These are phyloP conservation scores for Friedmanniomyces simplex DNA, from an alignment of 495 filamentous ascomycete species.

Conservation along the genomic window DNA sequence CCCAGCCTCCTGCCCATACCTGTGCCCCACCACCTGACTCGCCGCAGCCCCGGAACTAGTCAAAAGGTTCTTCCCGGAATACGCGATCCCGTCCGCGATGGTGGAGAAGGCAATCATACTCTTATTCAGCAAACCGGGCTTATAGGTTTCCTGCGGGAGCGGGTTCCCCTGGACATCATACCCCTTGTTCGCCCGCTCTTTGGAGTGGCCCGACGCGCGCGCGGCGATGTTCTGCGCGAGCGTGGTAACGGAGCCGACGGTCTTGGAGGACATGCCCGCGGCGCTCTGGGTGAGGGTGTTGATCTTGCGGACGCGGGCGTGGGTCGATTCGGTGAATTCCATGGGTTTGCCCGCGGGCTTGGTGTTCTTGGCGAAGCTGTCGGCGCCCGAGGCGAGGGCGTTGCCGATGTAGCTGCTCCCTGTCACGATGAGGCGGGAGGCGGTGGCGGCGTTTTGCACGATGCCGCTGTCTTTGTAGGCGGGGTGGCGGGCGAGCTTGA, in stretches of 20 bases:
- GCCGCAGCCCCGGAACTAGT: conserved; percentile 62
- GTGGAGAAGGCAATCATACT: conserved; percentile 94
- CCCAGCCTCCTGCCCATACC: conserved; percentile 75
- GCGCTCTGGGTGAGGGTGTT: conserved; percentile 68
- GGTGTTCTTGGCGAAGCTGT: conserved; percentile 67
- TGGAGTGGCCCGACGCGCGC: conserved; percentile 51
- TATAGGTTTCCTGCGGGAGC: conserved; percentile 53
- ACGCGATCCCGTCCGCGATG: conserved; percentile 82
- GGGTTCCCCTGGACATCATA: conserved; percentile 54
- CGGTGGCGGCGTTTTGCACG: conserved; percentile 80
- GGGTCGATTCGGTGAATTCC: conserved; percentile 78
- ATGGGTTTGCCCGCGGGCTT: conserved; percentile 67
- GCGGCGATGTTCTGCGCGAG: conserved; percentile 86
- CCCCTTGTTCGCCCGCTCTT: conserved; percentile 44
- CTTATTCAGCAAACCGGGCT: conserved; percentile 89
- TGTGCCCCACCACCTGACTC: conserved; percentile 69
- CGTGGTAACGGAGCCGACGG: conserved; percentile 67
- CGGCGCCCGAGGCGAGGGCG: conserved; percentile 61
- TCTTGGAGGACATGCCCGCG: conserved; percentile 70
- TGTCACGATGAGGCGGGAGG: conserved; percentile 87
- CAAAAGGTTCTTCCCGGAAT: conserved; percentile 66
- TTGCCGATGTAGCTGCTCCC: conserved; percentile 68
- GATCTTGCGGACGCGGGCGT: conserved; percentile 74
- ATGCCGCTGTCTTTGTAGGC: conserved; percentile 78
- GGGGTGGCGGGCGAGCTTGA: conserved; percentile 72